Conservation (phyloP, 192 early-diverging fungal species). For the Coemansia sp. region DNA sequence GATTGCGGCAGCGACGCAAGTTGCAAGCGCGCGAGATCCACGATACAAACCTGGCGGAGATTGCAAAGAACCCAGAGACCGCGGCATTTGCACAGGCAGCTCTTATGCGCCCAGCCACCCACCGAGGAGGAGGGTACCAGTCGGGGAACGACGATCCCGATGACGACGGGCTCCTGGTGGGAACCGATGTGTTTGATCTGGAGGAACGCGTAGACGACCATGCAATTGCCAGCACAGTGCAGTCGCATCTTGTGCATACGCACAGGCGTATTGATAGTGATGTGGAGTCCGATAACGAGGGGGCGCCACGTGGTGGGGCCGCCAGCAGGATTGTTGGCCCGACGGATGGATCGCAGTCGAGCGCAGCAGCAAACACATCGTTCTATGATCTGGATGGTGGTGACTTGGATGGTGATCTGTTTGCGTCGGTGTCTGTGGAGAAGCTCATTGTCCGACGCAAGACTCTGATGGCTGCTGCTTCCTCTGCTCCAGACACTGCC, state of each 20-base stretch:
- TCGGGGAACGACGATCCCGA: conserved; percentile 19
- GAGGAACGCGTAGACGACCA: conserved; percentile 39
- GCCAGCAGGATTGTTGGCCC: not conserved
- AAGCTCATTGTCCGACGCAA: conserved; percentile 40
- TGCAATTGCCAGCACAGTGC: conserved; percentile 17
- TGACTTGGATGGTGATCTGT: conserved; percentile 9
- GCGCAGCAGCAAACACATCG: not conserved
- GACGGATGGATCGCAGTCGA: conserved; percentile 3
- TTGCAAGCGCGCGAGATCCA: conserved; percentile 40
- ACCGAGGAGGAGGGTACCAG: conserved; percentile 1
- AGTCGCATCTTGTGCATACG: conserved; percentile 21
- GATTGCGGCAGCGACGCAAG: conserved; percentile 16
- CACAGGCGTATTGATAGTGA: conserved; percentile 27
- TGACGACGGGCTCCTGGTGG: conserved; percentile 3
- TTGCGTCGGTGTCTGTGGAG: conserved; percentile 37
- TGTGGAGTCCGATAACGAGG: conserved; percentile 16
- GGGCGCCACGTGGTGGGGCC: not conserved
- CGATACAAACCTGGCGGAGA: conserved; percentile 38
- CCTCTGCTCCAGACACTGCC: not conserved
- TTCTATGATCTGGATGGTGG: conserved; percentile 2
- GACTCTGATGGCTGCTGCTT: conserved; percentile 8
- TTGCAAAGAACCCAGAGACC: conserved; percentile 53
- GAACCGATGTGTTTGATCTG: conserved; percentile 21
- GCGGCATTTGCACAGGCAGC: conserved; percentile 55
- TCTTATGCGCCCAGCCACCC: conserved; percentile 34